Percentiles rank a stretch among this genome's conserved stretches.
phyloP scores from a whole-genome alignment of 176 grass and related monocot genomes.

The Puccinellia tenuiflora region DNA sequence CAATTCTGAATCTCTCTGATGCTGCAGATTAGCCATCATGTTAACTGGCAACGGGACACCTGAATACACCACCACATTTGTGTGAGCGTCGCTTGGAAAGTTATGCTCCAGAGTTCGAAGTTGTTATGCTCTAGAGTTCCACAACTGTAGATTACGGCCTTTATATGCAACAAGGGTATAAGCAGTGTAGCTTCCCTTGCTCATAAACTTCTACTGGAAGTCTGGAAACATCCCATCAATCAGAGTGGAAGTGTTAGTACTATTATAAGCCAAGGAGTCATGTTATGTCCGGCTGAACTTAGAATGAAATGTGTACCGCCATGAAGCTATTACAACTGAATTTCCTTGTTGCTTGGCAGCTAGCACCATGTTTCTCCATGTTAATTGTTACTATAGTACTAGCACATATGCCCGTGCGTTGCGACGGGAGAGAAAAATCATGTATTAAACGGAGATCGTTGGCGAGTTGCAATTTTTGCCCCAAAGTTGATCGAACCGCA shows the following conservation, averaged over 20 bases:
- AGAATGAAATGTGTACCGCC: neutral
- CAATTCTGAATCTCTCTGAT: neutral
- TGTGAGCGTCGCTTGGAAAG: neutral
- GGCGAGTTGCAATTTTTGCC: too few species aligned
- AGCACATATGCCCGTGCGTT: too few species aligned
- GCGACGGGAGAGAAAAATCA: too few species aligned
- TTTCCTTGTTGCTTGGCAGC: neutral
- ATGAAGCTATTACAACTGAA: neutral
- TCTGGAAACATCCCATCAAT: neutral
- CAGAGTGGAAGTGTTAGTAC: neutral
- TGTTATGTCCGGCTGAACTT: neutral
- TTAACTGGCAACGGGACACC: neutral
- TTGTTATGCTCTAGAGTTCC: neutral
- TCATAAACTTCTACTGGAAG: neutral
- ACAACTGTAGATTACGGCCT: neutral
- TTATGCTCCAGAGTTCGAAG: too few species aligned
- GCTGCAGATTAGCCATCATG: neutral
- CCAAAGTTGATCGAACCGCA: too few species aligned
- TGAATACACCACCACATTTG: neutral
- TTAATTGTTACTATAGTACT: too few species aligned
- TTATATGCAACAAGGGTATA: neutral
- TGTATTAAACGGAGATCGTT: too few species aligned
- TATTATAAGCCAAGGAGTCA: neutral
- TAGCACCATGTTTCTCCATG: neutral
- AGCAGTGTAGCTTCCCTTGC: neutral